Evolutionary conservation across 306 rosid genomes (phyloP).

Genomic region (Prunus mira): DNA sequence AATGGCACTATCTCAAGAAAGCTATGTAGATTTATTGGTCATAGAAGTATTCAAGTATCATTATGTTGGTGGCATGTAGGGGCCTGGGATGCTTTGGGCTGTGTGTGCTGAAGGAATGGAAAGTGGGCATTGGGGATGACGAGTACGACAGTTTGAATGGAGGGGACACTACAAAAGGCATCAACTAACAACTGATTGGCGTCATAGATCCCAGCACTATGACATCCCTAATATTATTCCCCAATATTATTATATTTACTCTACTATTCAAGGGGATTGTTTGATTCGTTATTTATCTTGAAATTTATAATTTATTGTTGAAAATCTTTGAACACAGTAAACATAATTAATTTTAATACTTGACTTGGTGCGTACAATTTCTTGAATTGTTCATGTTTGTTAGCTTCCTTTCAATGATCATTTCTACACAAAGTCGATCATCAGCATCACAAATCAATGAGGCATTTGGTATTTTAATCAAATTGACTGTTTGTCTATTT

Average conservation of each 20-base stretch:
- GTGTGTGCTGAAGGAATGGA: not conserved
- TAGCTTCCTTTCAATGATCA: no score
- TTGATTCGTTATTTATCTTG: no score
- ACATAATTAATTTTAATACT: no score
- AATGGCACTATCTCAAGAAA: not conserved
- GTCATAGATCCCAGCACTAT: conserved; percentile 27
- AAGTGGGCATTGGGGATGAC: conserved; percentile 19
- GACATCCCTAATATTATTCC: conserved; percentile 2
- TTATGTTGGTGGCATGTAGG: conserved; percentile 14
- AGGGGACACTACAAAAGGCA: conserved; percentile 9
- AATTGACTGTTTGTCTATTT: no score
- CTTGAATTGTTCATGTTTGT: no score
- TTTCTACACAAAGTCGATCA: no score
- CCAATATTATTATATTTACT: not conserved
- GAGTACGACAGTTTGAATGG: conserved; percentile 27
- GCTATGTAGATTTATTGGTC: not conserved
- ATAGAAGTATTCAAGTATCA: conserved; percentile 1
- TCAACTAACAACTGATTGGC: conserved; percentile 8
- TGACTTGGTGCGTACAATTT: no score
- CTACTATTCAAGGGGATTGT: no score
- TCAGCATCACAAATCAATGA: no score
- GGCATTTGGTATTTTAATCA: no score
- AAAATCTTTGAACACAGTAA: no score
- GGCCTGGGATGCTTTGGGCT: conserved; percentile 17
- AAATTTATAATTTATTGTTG: no score